These are phyloP conservation scores for Entamoeba moshkovskii DNA, from an alignment of 208 protist genomes.

Conservation along the genomic window DNA sequence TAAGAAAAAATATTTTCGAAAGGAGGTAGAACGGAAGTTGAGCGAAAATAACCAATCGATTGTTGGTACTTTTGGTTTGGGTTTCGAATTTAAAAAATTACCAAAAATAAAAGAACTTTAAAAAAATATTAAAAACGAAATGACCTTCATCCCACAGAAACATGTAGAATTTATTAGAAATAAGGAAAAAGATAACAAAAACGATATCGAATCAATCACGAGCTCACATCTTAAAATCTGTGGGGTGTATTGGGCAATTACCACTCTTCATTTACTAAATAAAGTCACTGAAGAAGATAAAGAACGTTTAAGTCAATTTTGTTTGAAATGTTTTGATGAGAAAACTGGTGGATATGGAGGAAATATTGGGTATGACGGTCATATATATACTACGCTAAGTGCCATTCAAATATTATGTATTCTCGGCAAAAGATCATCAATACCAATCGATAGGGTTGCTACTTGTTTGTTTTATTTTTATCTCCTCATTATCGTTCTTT, in stretches of 20 bases:
- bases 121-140: neutral
- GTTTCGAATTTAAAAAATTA: no score
- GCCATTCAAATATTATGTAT: slow-evolving; percentile 77
- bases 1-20: no score
- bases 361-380: slow-evolving; percentile 78
- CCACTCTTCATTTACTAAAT: neutral
- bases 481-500: neutral
- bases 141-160: neutral
- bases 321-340: slow-evolving; percentile 63
- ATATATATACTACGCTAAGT: slow-evolving; percentile 90
- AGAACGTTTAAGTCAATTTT: slow-evolving; percentile 61
- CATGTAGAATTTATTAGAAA: neutral
- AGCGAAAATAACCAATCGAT: no score
- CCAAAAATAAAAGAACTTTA: no score
- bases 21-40: no score
- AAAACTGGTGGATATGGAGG: slow-evolving; percentile 82
- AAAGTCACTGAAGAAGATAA: neutral
- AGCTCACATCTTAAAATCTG: neutral
- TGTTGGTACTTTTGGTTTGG: no score
- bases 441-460: neutral
- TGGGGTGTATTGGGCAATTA: neutral
- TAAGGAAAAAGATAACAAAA: neutral
- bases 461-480: slow-evolving; percentile 6
- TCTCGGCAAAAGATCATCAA: neutral
- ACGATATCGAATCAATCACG: neutral